phyloP scores from a whole-genome alignment of 2,329 filamentous ascomycete genomes.

The Phyllosticta ampelicida region DNA sequence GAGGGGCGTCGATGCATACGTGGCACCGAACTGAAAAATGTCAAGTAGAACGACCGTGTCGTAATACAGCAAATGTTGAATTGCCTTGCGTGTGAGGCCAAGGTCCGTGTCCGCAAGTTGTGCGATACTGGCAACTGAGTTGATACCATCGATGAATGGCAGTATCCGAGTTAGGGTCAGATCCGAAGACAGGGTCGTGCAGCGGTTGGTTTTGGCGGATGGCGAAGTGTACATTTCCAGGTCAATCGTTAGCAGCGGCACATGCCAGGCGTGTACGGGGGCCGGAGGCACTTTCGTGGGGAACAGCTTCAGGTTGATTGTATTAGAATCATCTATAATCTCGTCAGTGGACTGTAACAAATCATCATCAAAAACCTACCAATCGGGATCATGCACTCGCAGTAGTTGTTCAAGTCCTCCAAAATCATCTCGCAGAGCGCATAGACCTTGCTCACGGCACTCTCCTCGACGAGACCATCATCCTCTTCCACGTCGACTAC shows the following conservation, averaged over 20 bases:
- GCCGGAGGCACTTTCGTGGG: slow-evolving; percentile 69
- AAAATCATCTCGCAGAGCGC: slow-evolving; percentile 75
- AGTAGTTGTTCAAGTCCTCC: slow-evolving; percentile 92
- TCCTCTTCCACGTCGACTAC: slow-evolving; percentile 16
- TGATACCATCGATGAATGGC: slow-evolving; percentile 79
- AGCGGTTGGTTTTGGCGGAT: slow-evolving; percentile 13
- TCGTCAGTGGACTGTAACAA: slow-evolving; percentile 8
- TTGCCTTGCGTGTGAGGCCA: slow-evolving; percentile 71
- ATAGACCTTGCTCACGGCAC: slow-evolving; percentile 43
- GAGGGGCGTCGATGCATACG: slow-evolving; percentile 73
- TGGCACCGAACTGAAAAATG: slow-evolving; percentile 86
- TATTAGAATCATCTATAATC: slow-evolving; percentile 76
- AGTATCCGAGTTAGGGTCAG: slow-evolving; percentile 71
- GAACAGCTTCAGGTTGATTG: slow-evolving; percentile 92
- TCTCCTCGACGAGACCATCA: slow-evolving; percentile 21
- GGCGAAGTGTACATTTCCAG: slow-evolving; percentile 15
- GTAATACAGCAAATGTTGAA: slow-evolving; percentile 87
- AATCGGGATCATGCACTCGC: slow-evolving; percentile 96
- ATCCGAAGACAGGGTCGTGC: slow-evolving; percentile 51
- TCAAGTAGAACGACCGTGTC: slow-evolving; percentile 83
- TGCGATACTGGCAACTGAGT: slow-evolving; percentile 79
- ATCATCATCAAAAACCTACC: slow-evolving; percentile 41
- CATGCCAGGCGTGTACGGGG: slow-evolving; percentile 75
- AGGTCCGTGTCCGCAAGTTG: slow-evolving; percentile 76
- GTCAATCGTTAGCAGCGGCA: slow-evolving; percentile 61